Conservation (phyloP, 805 yeast genomes). For the Schizosaccharomyces osmophilus region DNA sequence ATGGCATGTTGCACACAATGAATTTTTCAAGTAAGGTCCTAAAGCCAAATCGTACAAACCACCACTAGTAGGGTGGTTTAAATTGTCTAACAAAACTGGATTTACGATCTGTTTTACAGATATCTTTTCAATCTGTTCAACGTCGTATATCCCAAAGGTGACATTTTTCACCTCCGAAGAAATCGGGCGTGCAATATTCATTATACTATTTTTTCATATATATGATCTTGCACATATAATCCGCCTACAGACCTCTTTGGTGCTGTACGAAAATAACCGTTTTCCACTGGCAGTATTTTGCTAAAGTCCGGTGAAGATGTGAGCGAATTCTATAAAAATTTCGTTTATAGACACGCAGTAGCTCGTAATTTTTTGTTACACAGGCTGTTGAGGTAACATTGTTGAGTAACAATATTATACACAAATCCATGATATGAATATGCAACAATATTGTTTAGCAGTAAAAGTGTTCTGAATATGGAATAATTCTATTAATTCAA, state of each 20-base stretch:
- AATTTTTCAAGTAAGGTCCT: conserved; percentile 44
- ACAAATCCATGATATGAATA: no score
- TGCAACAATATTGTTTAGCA: no score
- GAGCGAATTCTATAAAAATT: not conserved
- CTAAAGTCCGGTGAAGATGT: not conserved
- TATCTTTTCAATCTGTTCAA: conserved; percentile 59
- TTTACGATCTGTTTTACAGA: conserved; percentile 90
- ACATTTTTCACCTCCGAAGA: conserved; percentile 85
- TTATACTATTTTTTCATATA: conserved; percentile 12
- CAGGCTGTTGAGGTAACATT: not conserved
- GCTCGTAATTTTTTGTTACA: not conserved
- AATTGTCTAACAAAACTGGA: conserved; percentile 82
- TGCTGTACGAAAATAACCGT: not conserved
- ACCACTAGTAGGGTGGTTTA: conserved; percentile 85
- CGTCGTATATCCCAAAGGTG: conserved; percentile 65
- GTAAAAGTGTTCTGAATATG: no score
- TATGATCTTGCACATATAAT: not conserved
- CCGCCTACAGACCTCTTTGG: conserved; percentile 1
- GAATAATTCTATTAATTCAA: no score
- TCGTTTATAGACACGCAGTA: not conserved
- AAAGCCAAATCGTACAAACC: conserved; percentile 88
- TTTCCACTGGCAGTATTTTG: not conserved
- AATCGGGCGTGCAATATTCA: conserved; percentile 93
- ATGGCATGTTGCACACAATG: conserved; percentile 77
- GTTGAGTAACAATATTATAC: no score